These are phyloP conservation scores for Dictyostelium firmibasis DNA, from an alignment of 78 protist species.

Conservation along the genomic window DNA sequence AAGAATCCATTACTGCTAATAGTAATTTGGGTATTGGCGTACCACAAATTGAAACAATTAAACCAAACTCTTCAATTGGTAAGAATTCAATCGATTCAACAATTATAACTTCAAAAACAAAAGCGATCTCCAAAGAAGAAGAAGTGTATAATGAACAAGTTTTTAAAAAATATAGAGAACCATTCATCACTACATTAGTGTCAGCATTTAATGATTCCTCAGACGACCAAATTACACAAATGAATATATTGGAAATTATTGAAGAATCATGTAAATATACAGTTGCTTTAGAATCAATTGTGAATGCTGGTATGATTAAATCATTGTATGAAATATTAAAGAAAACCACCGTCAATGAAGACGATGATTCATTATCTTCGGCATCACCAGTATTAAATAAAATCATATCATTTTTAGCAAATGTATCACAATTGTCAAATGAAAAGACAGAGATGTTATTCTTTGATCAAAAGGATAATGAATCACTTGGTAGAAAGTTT, in stretches of 20 bases:
- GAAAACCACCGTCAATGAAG: not conserved
- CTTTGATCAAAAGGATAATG: not conserved
- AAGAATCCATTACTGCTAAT: not conserved
- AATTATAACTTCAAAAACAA: not conserved
- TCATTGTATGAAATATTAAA: not conserved
- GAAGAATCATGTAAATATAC: not conserved
- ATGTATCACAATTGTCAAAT: not conserved
- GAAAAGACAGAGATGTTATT: not conserved
- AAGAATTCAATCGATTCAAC: not conserved
- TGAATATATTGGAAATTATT: conserved; percentile 1
- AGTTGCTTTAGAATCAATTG: not conserved
- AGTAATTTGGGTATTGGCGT: not conserved
- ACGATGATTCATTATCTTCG: not conserved
- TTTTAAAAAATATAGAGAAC: conserved; percentile 12
- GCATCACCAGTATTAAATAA: not conserved
- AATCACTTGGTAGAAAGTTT: not conserved
- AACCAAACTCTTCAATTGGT: not conserved
- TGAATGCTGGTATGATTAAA: not conserved
- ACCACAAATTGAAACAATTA: not conserved
- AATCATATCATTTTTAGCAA: not conserved
- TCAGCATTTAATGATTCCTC: not conserved
- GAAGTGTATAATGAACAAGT: not conserved
- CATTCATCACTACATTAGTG: not conserved
- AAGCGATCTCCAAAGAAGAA: not conserved
- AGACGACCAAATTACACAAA: not conserved